Evolutionary conservation across 1,284 basidiomycete genomes (phyloP).

Genomic region (Polyporus tsugae): DNA sequence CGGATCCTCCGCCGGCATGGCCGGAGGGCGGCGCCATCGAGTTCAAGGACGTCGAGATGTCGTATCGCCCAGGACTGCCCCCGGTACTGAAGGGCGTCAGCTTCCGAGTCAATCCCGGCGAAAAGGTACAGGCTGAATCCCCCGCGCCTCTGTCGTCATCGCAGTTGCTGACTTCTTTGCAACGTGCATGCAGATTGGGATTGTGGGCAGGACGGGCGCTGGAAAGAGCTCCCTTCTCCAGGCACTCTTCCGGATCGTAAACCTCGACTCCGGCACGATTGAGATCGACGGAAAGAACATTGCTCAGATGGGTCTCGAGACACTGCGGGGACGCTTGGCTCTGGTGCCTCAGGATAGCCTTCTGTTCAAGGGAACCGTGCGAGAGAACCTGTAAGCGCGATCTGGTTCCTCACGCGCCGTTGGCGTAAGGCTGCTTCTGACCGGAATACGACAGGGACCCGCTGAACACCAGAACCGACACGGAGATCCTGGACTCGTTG

Average conservation of each 20-base stretch:
- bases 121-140: constrained; percentile 61
- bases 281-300: constrained; percentile 78
- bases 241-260: constrained; percentile 78
- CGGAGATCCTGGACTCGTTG: constrained; percentile 61
- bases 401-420: background rate
- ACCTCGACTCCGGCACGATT: constrained; percentile 68
- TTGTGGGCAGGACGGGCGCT: constrained; percentile 80
- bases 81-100: constrained; percentile 74
- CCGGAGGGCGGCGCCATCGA: constrained; percentile 67
- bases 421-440: constrained; percentile 6
- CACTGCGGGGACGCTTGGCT: constrained; percentile 68
- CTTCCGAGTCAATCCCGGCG: constrained; percentile 70
- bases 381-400: constrained; percentile 68
- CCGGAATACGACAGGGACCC: constrained; percentile 59
- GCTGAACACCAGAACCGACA: constrained; percentile 58
- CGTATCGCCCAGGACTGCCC: constrained; percentile 78
- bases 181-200: constrained; percentile 57
- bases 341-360: constrained; percentile 78
- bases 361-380: constrained; percentile 70
- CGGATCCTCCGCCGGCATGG: constrained; percentile 72
- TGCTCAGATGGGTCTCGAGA: constrained; percentile 59
- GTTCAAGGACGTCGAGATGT: constrained; percentile 70
- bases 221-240: constrained; percentile 83
- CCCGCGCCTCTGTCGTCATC: background rate
- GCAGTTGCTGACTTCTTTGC: background rate